These are phyloP conservation scores for Dryas alaskensis DNA, from an alignment of 306 rosid genomes.

Conservation along the genomic window DNA sequence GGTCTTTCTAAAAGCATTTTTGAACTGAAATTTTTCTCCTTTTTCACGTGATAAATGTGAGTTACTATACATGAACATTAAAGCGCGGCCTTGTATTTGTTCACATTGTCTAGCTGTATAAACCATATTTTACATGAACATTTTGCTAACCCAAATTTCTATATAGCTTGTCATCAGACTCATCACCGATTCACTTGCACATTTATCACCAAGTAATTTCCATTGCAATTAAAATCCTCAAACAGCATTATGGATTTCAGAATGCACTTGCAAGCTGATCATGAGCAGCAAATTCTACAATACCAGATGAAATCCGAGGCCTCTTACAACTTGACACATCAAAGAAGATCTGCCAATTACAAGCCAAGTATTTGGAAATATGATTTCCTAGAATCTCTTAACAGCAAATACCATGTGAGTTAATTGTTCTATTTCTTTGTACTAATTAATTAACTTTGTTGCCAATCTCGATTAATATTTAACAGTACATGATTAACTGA, in stretches of 20 bases:
- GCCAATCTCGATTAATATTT: too few relatives aligned
- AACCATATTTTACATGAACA: too few relatives aligned
- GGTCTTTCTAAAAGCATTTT: too few relatives aligned
- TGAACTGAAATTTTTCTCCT: too few relatives aligned
- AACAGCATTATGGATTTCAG: background rate
- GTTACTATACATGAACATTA: too few relatives aligned
- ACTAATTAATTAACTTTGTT: too few relatives aligned
- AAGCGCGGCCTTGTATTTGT: too few relatives aligned
- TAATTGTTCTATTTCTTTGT: too few relatives aligned
- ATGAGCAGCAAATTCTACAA: background rate
- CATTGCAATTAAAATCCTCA: background rate
- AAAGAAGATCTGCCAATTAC: slow-evolving; percentile 54
- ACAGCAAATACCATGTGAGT: slow-evolving; percentile 42
- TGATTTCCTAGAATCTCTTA: slow-evolving; percentile 44
- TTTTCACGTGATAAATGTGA: too few relatives aligned
- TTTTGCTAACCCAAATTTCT: too few relatives aligned
- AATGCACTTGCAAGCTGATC: background rate
- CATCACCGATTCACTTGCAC: background rate
- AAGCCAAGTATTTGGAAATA: slow-evolving; percentile 55
- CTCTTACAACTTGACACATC: background rate
- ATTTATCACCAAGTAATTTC: background rate
- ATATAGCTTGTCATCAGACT: too few relatives aligned
- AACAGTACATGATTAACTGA: background rate
- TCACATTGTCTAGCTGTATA: too few relatives aligned
- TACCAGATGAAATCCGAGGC: background rate